These are phyloP conservation scores for Lycium ferocissimum DNA, from an alignment of 257 asterid species.

Conservation along the genomic window DNA sequence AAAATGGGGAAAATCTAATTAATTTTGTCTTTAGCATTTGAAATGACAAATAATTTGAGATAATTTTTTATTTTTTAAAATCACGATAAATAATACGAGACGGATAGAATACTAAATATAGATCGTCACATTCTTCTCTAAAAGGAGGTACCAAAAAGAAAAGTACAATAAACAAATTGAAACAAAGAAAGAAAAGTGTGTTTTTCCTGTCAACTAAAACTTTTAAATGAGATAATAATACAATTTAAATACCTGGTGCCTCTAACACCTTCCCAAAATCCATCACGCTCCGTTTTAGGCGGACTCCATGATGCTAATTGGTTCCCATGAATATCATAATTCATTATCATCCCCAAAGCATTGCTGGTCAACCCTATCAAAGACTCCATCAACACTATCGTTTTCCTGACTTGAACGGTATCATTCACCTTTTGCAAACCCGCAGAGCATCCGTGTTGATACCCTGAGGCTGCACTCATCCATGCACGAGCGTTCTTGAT, in stretches of 20 bases:
- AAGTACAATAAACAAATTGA: no score
- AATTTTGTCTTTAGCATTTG: no score
- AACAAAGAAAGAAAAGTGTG: no score
- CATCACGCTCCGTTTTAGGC: conserved; percentile 48
- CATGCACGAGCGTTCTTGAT: conserved; percentile 75
- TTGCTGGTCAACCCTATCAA: conserved; percentile 45
- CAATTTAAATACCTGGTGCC: conserved; percentile 23
- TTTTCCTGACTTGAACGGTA: conserved; percentile 46
- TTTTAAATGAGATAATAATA: no score
- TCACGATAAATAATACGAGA: no score
- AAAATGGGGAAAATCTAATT: no score
- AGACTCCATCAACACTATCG: conserved; percentile 53
- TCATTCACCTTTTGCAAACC: conserved; percentile 65
- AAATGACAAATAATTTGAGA: no score
- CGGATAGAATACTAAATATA: no score
- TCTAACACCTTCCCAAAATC: conserved; percentile 47
- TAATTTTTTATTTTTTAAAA: no score
- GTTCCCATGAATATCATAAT: conserved; percentile 42
- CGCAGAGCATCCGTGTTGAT: conserved; percentile 66
- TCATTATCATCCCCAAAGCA: conserved; percentile 57
- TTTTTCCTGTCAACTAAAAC: no score
- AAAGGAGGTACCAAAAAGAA: no score
- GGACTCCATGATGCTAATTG: conserved; percentile 42
- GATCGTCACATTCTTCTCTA: no score
- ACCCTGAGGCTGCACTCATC: conserved; percentile 63